A percentile compares a stretch with the other conserved stretches of the same genome.
Conservation (phyloP, 2,329 filamentous ascomycete species). For the Beauveria asiatica region DNA sequence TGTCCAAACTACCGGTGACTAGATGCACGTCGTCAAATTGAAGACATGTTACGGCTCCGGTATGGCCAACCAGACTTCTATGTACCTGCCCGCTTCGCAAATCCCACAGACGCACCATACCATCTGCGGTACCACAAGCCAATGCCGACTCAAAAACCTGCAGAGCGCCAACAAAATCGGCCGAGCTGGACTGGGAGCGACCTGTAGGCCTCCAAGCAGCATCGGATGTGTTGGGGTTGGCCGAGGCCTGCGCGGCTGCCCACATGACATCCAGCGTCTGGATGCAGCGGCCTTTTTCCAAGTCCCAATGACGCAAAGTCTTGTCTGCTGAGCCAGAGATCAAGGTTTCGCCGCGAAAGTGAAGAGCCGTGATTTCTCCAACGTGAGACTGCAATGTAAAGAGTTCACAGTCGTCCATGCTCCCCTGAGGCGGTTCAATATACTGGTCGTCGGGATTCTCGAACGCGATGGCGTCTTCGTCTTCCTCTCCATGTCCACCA, state of each 20-base stretch:
- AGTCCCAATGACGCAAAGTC: constrained; percentile 93
- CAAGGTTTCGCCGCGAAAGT: constrained; percentile 81
- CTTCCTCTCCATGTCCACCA: constrained; percentile 49
- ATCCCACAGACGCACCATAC: constrained; percentile 96
- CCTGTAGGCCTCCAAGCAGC: constrained; percentile 65
- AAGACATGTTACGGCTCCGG: constrained; percentile 83
- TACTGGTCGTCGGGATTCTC: constrained; percentile 60
- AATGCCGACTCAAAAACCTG: constrained; percentile 95
- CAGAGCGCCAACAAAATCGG: constrained; percentile 88
- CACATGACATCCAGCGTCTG: constrained; percentile 97
- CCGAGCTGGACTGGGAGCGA: constrained; percentile 52
- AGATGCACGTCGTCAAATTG: constrained; percentile 96
- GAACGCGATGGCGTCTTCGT: constrained; percentile 63
- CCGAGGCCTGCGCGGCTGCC: constrained; percentile 85
- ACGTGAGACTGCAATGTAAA: constrained; percentile 85
- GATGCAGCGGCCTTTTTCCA: constrained; percentile 93
- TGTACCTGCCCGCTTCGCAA: constrained; percentile 94
- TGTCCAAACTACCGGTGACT: constrained; percentile 84
- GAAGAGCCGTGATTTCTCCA: constrained; percentile 86
- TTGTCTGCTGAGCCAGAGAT: constrained; percentile 97
- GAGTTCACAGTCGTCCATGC: constrained; percentile 83
- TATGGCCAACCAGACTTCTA: constrained; percentile 89
- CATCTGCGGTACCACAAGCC: constrained; percentile 92
- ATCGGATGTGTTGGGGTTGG: constrained; percentile 54
- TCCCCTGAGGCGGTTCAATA: constrained; percentile 64